Conservation (phyloP, 768 basidiomycete species). For the Fibroporia radiculosa region DNA sequence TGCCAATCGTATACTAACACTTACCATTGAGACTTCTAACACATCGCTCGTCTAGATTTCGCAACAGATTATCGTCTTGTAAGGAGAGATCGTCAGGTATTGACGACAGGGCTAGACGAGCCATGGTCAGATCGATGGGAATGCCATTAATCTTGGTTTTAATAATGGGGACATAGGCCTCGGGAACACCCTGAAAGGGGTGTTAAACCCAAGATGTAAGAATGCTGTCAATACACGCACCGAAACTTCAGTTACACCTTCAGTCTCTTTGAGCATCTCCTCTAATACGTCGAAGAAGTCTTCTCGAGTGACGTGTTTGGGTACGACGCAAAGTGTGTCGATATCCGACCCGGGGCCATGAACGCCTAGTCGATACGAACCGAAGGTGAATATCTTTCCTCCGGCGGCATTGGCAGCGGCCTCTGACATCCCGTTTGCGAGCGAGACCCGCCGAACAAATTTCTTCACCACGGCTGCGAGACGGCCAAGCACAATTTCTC, state of each 20-base stretch:
- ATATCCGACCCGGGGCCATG: constrained; percentile 96
- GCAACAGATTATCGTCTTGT: constrained; percentile 83
- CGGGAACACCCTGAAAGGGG: constrained; percentile 75
- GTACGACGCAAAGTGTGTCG: constrained; percentile 96
- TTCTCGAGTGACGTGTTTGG: constrained; percentile 90
- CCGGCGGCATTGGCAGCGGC: constrained; percentile 83
- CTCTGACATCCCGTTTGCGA: constrained; percentile 80
- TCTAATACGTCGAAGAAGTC: constrained; percentile 94
- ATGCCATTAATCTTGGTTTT: constrained; percentile 87
- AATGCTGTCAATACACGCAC: constrained; percentile 41
- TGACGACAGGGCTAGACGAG: constrained; percentile 74
- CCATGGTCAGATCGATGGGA: constrained; percentile 91
- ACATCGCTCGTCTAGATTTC: constrained; percentile 90
- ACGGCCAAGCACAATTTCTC: constrained; percentile 89
- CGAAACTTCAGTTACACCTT: constrained; percentile 83
- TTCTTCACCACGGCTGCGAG: constrained; percentile 86
- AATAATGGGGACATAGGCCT: constrained; percentile 95
- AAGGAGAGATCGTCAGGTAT: constrained; percentile 91
- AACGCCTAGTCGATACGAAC: constrained; percentile 95
- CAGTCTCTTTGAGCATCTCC: constrained; percentile 74
- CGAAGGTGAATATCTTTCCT: constrained; percentile 98
- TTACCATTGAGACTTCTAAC: constrained; percentile 89
- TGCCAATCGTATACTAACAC: constrained; percentile 3
- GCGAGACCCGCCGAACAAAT: constrained; percentile 80
- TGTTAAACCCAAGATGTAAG: not conserved